Evolutionary conservation across 495 filamentous ascomycete genomes (phyloP).

Genomic region (Tuber indicum): DNA sequence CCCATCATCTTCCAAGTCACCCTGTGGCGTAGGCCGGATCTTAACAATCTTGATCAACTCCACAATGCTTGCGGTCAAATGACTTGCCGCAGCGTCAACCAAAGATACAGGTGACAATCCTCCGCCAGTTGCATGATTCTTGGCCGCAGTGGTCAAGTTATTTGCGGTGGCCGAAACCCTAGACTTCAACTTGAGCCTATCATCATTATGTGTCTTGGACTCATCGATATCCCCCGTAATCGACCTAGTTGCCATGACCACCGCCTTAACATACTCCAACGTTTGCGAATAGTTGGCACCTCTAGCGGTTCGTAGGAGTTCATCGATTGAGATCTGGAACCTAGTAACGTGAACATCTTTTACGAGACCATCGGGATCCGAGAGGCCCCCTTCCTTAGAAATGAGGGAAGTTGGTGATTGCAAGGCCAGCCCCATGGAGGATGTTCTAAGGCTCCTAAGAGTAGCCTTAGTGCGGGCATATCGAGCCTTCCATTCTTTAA

Average conservation of each 20-base stretch:
- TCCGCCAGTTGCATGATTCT: conserved; percentile 72
- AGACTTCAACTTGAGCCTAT: conserved; percentile 60
- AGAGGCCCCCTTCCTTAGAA: conserved; percentile 63
- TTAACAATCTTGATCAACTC: conserved; percentile 78
- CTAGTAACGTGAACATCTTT: conserved; percentile 88
- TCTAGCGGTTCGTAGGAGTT: conserved; percentile 73
- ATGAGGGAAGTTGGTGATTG: conserved; percentile 57
- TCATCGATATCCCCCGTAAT: conserved; percentile 73
- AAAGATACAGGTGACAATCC: conserved; percentile 93
- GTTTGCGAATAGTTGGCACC: conserved; percentile 63
- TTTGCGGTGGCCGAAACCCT: conserved; percentile 86
- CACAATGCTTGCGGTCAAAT: conserved; percentile 76
- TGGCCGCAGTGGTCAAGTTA: conserved; percentile 87
- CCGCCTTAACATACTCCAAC: conserved; percentile 71
- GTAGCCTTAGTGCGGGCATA: conserved; percentile 85
- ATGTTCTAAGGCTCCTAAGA: conserved; percentile 69
- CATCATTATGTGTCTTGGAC: conserved; percentile 45
- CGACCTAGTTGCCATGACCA: conserved; percentile 69
- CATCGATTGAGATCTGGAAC: conserved; percentile 92
- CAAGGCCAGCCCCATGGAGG: conserved; percentile 65
- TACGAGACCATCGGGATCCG: conserved; percentile 66
- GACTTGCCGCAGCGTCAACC: conserved; percentile 89
- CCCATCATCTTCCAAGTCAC: conserved; percentile 70
- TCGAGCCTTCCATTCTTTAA: conserved; percentile 80
- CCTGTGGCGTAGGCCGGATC: conserved; percentile 65